A percentile compares a stretch with the other conserved stretches of the same genome.
phyloP scores from a whole-genome alignment of 1,139 yeast species.

The Kluyveromyces sp. region DNA sequence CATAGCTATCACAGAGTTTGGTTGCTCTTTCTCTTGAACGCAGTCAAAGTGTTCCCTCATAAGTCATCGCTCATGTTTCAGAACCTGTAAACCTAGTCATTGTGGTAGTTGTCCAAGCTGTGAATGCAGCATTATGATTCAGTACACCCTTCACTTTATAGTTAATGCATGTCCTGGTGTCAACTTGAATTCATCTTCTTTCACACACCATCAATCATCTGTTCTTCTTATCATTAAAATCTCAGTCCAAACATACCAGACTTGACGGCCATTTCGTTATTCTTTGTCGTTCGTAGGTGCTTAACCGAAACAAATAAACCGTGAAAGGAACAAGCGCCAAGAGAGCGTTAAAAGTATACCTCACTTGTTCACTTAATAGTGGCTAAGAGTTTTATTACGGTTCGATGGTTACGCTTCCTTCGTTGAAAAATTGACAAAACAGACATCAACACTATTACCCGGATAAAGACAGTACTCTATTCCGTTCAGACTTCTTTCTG shows the following conservation, averaged over 20 bases:
- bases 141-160: too few species aligned
- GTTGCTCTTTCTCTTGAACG: background rate
- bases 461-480: background rate
- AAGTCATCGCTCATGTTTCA: background rate
- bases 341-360: background rate
- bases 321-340: background rate
- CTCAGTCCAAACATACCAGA: conserved; percentile 23
- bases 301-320: background rate
- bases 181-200: background rate
- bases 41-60: background rate
- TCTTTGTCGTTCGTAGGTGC: conserved; percentile 12
- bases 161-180: background rate
- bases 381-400: background rate
- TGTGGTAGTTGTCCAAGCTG: too few species aligned
- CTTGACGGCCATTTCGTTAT: conserved; percentile 29
- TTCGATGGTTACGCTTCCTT: background rate
- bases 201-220: background rate
- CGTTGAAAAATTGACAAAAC: conserved; percentile 1
- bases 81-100: too few species aligned
- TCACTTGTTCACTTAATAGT: background rate
- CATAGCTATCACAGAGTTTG: background rate
- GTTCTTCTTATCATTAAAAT: background rate
- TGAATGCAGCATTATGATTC: too few species aligned
- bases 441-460: conserved; percentile 2
- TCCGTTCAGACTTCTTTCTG: too few species aligned